These are phyloP conservation scores for Apiospora aurea DNA, from an alignment of 2,329 filamentous ascomycete genomes.

Conservation along the genomic window DNA sequence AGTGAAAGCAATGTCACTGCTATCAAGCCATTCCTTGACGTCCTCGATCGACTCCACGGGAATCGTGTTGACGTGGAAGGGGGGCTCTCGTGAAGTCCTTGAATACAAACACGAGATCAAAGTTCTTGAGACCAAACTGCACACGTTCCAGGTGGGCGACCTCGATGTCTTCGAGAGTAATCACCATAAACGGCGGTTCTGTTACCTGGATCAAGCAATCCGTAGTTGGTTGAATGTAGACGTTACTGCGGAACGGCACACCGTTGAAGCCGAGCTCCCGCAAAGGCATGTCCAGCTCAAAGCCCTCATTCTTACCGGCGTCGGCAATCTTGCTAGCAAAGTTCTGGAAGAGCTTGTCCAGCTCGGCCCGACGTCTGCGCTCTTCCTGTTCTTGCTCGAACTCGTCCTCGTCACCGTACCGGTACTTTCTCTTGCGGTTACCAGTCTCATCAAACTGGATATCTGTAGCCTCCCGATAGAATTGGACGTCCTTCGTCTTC, in stretches of 20 bases:
- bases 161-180: slow-evolving; percentile 95
- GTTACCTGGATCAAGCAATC: slow-evolving; percentile 97
- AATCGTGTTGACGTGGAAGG: slow-evolving; percentile 96
- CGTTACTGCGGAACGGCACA: slow-evolving; percentile 94
- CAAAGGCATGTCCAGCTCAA: slow-evolving; percentile 96
- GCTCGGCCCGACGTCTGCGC: slow-evolving; percentile 84
- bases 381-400: slow-evolving; percentile 99
- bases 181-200: slow-evolving; percentile 94
- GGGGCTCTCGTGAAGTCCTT: slow-evolving; percentile 94
- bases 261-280: slow-evolving; percentile 96
- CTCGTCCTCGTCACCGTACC: slow-evolving; percentile 97
- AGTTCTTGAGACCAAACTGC: slow-evolving; percentile 96
- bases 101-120: slow-evolving; percentile 97
- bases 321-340: slow-evolving; percentile 98
- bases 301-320: slow-evolving; percentile 86
- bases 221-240: slow-evolving; percentile 93
- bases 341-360: slow-evolving; percentile 94
- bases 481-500: slow-evolving; percentile 98
- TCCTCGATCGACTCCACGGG: slow-evolving; percentile 93
- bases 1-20: slow-evolving; percentile 90
- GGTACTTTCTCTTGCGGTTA: slow-evolving; percentile 96
- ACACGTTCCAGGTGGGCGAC: slow-evolving; percentile 96
- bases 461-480: slow-evolving; percentile 96
- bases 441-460: slow-evolving; percentile 99
- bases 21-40: slow-evolving; percentile 98